Evolutionary conservation across 352 stramenopile genomes (phyloP).

Genomic region (Blastocystis sp.): DNA sequence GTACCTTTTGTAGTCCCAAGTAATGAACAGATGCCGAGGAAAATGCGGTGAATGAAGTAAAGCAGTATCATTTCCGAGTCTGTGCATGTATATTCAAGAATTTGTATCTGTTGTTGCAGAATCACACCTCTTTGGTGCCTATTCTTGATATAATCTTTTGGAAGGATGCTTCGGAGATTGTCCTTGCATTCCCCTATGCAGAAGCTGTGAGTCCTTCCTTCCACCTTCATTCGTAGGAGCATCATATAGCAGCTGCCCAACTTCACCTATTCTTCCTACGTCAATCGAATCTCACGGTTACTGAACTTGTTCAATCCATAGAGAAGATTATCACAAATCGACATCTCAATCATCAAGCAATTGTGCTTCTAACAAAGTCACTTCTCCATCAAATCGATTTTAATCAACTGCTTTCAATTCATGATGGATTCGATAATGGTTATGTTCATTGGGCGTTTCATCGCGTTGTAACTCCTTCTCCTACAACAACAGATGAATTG

Average conservation of each 20-base stretch:
- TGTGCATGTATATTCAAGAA: conserved; percentile 18
- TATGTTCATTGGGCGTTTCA: background rate
- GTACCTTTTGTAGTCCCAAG: background rate
- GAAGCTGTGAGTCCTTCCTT: background rate
- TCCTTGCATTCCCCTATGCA: background rate
- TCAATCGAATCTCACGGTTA: no score
- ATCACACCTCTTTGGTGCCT: background rate
- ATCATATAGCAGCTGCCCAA: background rate
- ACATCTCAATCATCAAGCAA: background rate
- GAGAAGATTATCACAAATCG: background rate
- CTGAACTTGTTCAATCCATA: background rate
- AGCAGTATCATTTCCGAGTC: background rate
- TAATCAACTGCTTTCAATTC: background rate
- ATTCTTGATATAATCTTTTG: background rate
- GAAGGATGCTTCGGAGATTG: background rate
- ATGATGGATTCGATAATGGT: background rate
- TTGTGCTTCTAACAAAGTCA: background rate
- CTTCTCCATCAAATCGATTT: background rate
- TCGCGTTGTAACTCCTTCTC: background rate
- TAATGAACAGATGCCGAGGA: background rate
- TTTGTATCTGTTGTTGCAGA: conserved; percentile 10
- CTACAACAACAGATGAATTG: conserved; percentile 13
- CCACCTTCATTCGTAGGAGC: background rate
- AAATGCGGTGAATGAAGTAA: background rate
- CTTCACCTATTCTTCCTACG: background rate